These are phyloP conservation scores for Kwoniella dendrophila DNA, from an alignment of 768 basidiomycete genomes.

Conservation along the genomic window DNA sequence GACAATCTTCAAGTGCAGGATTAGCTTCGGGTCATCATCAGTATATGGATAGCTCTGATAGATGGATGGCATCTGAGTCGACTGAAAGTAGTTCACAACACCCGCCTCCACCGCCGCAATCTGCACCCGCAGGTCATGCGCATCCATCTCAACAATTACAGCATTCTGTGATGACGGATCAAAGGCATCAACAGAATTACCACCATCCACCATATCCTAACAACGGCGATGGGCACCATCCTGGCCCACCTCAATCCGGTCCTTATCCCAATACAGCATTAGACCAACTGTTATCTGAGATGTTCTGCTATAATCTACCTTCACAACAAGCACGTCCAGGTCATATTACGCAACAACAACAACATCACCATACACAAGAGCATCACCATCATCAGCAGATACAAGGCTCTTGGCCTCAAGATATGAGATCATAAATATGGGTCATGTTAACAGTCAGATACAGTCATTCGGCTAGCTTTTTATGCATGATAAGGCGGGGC, in stretches of 20 bases:
- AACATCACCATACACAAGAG: constrained; percentile 7
- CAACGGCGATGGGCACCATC: background rate
- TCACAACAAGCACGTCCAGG: background rate
- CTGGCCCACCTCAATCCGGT: background rate
- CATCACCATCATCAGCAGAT: background rate
- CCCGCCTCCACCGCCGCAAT: background rate
- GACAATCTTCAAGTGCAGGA: background rate
- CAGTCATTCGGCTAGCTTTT: too few species aligned
- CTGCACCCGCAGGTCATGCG: background rate
- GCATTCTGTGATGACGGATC: background rate
- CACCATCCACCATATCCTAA: background rate
- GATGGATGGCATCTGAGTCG: constrained; percentile 7
- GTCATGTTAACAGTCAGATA: too few species aligned
- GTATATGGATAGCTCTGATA: constrained; percentile 39
- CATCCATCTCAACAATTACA: constrained; percentile 4
- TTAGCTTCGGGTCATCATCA: constrained; percentile 22
- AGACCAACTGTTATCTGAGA: constrained; percentile 40
- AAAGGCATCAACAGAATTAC: background rate
- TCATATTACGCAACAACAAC: constrained; percentile 11
- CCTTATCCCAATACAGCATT: constrained; percentile 22
- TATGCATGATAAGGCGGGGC: too few species aligned
- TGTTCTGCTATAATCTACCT: constrained; percentile 35
- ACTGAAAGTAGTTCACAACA: too few species aligned
- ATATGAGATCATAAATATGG: background rate
- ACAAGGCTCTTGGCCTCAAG: background rate